Conservation (phyloP, 306 rosid genomes). For the Lupinus albus region DNA sequence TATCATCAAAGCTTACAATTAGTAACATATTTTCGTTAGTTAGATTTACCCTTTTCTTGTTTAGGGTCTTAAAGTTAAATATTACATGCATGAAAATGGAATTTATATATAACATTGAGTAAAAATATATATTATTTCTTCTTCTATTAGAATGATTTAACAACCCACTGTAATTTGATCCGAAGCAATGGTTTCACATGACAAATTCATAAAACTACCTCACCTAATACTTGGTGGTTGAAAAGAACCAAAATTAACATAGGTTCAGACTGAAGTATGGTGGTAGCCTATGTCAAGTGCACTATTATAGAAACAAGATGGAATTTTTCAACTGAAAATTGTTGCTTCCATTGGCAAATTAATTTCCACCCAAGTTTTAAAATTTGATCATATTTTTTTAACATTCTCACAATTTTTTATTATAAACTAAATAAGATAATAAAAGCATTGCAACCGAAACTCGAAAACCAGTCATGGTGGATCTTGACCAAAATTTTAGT, state of each 20-base stretch:
- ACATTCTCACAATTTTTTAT: no score
- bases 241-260: slow-evolving; percentile 36
- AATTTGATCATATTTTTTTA: no score
- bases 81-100: no score
- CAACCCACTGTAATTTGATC: slow-evolving; percentile 32
- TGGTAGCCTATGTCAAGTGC: slow-evolving; percentile 7
- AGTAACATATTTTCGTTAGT: neutral
- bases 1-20: no score
- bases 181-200: slow-evolving; percentile 39
- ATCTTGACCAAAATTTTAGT: no score
- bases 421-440: no score
- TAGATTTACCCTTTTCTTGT: slow-evolving; percentile 22
- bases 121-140: no score
- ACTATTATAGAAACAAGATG: slow-evolving; percentile 24
- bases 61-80: neutral
- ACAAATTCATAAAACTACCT: slow-evolving; percentile 28
- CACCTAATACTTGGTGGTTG: slow-evolving; percentile 40
- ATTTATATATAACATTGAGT: no score
- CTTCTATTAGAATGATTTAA: no score
- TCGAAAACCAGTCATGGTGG: no score
- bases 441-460: no score
- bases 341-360: slow-evolving; percentile 2
- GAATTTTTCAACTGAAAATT: slow-evolving; percentile 28
- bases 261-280: neutral
- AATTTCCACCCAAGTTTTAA: neutral